A percentile compares a stretch with the other conserved stretches of the same genome.
These are phyloP conservation scores for Eutypa lata DNA, from an alignment of 2,329 filamentous ascomycete species.

Conservation along the genomic window DNA sequence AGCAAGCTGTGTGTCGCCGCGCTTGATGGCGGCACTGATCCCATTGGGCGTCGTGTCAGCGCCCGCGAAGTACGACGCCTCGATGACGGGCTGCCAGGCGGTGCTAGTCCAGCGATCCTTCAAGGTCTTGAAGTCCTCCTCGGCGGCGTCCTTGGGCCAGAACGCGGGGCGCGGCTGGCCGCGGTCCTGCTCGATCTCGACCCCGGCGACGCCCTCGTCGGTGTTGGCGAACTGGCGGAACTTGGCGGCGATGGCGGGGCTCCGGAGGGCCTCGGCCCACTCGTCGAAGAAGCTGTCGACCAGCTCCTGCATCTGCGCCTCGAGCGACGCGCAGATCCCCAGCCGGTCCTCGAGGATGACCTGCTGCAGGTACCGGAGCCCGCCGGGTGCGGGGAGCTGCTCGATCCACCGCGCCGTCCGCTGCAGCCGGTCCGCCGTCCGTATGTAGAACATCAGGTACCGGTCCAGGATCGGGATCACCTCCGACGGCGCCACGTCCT, in stretches of 20 bases:
- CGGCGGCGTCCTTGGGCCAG: slow-evolving; percentile 67
- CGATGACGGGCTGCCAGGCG: slow-evolving; percentile 77
- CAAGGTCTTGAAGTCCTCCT: slow-evolving; percentile 69
- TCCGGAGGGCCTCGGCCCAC: slow-evolving; percentile 78
- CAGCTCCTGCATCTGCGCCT: slow-evolving; percentile 83
- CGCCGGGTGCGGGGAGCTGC: slow-evolving; percentile 68
- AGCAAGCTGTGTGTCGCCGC: slow-evolving; percentile 84
- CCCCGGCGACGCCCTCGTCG: slow-evolving; percentile 61
- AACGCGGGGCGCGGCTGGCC: slow-evolving; percentile 70
- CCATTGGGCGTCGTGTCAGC: slow-evolving; percentile 65
- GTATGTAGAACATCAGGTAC: slow-evolving; percentile 91
- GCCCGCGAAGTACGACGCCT: slow-evolving; percentile 64
- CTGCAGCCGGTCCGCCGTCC: slow-evolving; percentile 86
- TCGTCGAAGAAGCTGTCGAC: slow-evolving; percentile 86
- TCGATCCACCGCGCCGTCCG: slow-evolving; percentile 88
- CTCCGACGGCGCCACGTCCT: slow-evolving; percentile 79
- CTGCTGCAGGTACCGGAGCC: slow-evolving; percentile 76
- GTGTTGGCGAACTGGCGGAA: slow-evolving; percentile 89
- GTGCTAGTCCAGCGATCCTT: slow-evolving; percentile 60
- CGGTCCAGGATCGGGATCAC: slow-evolving; percentile 82
- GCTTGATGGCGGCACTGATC: slow-evolving; percentile 74
- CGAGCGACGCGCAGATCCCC: slow-evolving; percentile 78
- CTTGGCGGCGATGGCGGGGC: slow-evolving; percentile 62
- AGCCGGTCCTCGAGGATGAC: slow-evolving; percentile 84
- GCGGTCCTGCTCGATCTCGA: slow-evolving; percentile 71